phyloP scores from a whole-genome alignment of 768 basidiomycete species.

The Hemileccinum rubropunctum region DNA sequence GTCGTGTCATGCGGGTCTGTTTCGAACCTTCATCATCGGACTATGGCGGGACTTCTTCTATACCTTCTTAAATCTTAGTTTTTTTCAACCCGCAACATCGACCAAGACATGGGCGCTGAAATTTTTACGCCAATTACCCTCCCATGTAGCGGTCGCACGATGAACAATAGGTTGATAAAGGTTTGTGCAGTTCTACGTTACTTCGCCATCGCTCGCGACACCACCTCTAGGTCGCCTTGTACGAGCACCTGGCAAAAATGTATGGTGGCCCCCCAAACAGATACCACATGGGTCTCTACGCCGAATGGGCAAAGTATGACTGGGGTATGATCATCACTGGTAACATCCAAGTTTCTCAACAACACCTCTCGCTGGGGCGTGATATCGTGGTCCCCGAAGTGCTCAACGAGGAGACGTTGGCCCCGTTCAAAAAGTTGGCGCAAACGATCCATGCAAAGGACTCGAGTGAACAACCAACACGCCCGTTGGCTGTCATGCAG shows the following conservation, averaged over 20 bases:
- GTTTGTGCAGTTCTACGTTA: constrained; percentile 26
- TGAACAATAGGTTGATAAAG: constrained; percentile 54
- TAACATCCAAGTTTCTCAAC: constrained; percentile 65
- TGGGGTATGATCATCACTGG: constrained; percentile 94
- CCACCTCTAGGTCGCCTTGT: constrained; percentile 74
- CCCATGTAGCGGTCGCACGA: constrained; percentile 33
- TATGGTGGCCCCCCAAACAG: constrained; percentile 71
- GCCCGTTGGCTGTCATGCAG: constrained; percentile 68
- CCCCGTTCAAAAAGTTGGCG: constrained; percentile 52
- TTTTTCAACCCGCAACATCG: too few relatives aligned
- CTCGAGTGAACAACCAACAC: constrained; percentile 6
- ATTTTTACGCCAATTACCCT: constrained; percentile 28
- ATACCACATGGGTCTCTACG: constrained; percentile 63
- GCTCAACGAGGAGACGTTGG: constrained; percentile 41
- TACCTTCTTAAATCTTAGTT: too few relatives aligned
- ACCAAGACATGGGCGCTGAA: constrained; percentile 11
- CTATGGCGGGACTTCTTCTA: too few relatives aligned
- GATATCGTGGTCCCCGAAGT: constrained; percentile 60
- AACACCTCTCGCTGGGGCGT: constrained; percentile 69
- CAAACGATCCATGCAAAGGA: constrained; percentile 43
- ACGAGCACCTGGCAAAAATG: constrained; percentile 72
- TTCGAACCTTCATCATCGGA: too few relatives aligned
- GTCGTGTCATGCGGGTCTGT: too few relatives aligned
- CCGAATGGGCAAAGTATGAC: constrained; percentile 65
- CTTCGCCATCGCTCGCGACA: not conserved